Evolutionary conservation across 164 flowering plant genomes (phyloP), one percentile per base, ranked within the genome.

Genomic region (Dillenia suffruticosa): DNA sequence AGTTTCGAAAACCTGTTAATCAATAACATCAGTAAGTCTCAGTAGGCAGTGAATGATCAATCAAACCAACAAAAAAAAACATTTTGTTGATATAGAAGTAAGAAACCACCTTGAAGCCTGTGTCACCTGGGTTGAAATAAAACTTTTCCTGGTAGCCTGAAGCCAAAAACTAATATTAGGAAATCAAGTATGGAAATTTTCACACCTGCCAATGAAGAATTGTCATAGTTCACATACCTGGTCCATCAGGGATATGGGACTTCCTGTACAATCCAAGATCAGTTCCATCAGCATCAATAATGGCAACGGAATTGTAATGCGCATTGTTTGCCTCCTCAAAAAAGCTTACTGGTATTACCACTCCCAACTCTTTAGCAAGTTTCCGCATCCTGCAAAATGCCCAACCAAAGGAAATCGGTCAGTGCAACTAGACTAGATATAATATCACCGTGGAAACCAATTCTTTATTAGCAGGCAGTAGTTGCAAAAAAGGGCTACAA

Each of bases 301-400:
- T 68, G 45, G 96, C 97, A 53, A 95, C 56, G 13, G 99, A 95
- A 76, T 92, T 95, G 76, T 89, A 95, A 79, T 90, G 97, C 32
- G 99, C 99, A 77, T 89, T 92, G 62, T 95, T 89, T 70, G 96
- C 97, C 72, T 86, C 97, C 78, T 95, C 97, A 78, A 94, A 94
- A 78, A 94, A 94, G 73, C 97, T 94, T 51, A 95, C 97, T 40
- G 97, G 97, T 58, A 95, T 82, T 50, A 95, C 99, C 24, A 95
- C 92, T 56, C 90, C 92, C 67, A 95, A 70, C 79, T 89, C 97
- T 68, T 85, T 86, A n/a, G 97, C 97, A 70, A 95, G 85, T 63
- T 82, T 79, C 65, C 89, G 96, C 97, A 91, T 89, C 79, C 98
- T 91, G 78, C 60, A 61, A 32, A 59, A 46, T 43, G 10, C 15